phyloP scores from a whole-genome alignment of 225 moss, liverwort and hornwort genomes.

The Pleurozium schreberi region DNA sequence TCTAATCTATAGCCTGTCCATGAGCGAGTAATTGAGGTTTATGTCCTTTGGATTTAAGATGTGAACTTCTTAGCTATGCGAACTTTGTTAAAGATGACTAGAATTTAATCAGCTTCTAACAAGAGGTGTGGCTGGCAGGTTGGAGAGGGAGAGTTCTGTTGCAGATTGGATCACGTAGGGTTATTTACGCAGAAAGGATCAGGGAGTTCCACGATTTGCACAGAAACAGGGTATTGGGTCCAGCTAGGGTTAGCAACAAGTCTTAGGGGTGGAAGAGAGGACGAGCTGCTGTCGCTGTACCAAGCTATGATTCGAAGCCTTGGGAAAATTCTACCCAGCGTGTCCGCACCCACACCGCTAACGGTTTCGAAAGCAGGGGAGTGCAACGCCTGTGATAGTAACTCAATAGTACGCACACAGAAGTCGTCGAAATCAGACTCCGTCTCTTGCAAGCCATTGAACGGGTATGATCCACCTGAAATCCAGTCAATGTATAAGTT shows the following conservation, averaged over 20 bases:
- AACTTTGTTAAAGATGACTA: neutral
- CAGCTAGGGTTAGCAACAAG: neutral
- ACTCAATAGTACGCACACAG: neutral
- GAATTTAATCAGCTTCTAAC: neutral
- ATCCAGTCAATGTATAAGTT: neutral
- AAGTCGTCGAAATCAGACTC: neutral
- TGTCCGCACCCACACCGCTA: conserved; percentile 4
- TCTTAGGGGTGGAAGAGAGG: neutral
- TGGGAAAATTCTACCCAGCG: conserved; percentile 7
- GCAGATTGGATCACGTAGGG: neutral
- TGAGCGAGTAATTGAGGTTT: neutral
- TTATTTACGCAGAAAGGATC: neutral
- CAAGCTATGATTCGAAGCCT: conserved; percentile 30
- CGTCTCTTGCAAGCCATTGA: neutral
- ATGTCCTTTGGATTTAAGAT: neutral
- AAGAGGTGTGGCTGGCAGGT: neutral
- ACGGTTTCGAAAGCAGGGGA: neutral
- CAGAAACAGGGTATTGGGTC: neutral
- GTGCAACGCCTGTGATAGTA: conserved; percentile 6
- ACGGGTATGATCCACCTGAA: neutral
- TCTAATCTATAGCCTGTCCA: no score
- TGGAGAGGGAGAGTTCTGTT: neutral
- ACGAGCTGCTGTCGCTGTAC: neutral
- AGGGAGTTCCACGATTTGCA: neutral
- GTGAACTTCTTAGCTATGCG: neutral